phyloP scores from a whole-genome alignment of 164 flowering plant genomes.

The Vitis riparia region DNA sequence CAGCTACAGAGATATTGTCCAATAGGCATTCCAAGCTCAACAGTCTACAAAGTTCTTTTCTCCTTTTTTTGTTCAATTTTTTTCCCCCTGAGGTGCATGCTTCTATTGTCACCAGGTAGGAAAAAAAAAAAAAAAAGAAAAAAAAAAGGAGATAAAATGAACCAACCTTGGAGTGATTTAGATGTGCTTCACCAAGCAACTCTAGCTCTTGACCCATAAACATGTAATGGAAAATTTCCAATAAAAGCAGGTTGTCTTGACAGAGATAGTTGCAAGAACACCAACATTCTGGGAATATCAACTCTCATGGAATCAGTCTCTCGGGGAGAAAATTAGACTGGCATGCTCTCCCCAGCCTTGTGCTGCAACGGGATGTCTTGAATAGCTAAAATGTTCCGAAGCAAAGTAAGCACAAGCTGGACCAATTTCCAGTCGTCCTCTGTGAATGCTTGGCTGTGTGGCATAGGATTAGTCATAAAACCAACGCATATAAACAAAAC shows the following conservation, averaged over 20 bases:
- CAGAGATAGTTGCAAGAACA: constrained; percentile 58
- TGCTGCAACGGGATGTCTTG: constrained; percentile 76
- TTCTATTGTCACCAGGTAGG: neutral
- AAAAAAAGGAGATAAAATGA: neutral
- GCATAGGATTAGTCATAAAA: neutral
- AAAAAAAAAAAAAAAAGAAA: too few species aligned
- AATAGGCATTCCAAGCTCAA: neutral
- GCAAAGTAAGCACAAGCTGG: constrained; percentile 86
- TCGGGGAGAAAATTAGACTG: constrained; percentile 48
- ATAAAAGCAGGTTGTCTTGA: constrained; percentile 82
- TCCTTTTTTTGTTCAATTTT: neutral
- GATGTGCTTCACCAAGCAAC: constrained; percentile 54
- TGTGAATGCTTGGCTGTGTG: constrained; percentile 63
- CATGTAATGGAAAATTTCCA: constrained; percentile 75
- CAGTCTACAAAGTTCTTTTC: neutral
- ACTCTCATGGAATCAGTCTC: constrained; percentile 85
- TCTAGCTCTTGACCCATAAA: constrained; percentile 81
- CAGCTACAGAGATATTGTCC: neutral
- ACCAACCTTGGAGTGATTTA: constrained; percentile 52
- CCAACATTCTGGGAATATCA: constrained; percentile 77
- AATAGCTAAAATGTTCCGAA: constrained; percentile 81
- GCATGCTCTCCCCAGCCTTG: constrained; percentile 64
- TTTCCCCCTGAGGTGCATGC: neutral
- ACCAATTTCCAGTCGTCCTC: constrained; percentile 99
- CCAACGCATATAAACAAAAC: neutral